Evolutionary conservation across 2,329 filamentous ascomycete genomes (phyloP), one percentile per base, ranked within the genome.

Genomic region (Cytospora chrysosperma): DNA sequence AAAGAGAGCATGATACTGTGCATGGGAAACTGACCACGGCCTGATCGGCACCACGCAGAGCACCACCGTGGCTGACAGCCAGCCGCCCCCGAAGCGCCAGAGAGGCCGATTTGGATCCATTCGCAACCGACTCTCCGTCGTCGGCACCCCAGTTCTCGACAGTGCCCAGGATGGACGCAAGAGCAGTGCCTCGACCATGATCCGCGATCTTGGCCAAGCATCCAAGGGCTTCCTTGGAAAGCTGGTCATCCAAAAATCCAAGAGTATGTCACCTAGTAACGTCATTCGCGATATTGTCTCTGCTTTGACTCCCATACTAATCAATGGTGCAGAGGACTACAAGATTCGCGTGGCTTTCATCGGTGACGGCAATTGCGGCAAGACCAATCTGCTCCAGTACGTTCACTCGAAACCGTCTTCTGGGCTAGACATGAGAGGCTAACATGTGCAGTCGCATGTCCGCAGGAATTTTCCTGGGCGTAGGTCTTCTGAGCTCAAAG

Each of bases 111-210:
- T 65, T 43, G 17, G 53, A 13, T 57, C 34, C 7, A 34, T 59
- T 51, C 49, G 61, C n/a, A 47, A 55, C 26, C 64, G 61, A 7
- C 34, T 62, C 13, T 56, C 61, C 24, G 24, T n/a, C 17, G 6
- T 59, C 17, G 24, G 34, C 5, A 56, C 61, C 19, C 61, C 61
- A 9, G 30, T 17, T 17, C 3, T 6, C 3, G 49, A 17, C 21
- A n/a, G 30, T 17, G 24, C 4, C 2, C 49, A 50, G 7, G 51
- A 61, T 19, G 64, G 64, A n/a, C 58, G 64, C 28, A 62, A 58
- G 61, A 64, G 64, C 34, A 56, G 56, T 32, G 59, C 59, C 4
- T 50, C 59, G 12, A 37, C 49, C 37, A 37, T 61, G n/a, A 19
- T 61, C 21, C 53, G 24, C 12, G 51, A 61, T 12, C 17, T 55